Evolutionary conservation across 1,284 basidiomycete genomes (phyloP), one percentile per base, ranked within the genome.

Genomic region (Austroboletus niveus): DNA sequence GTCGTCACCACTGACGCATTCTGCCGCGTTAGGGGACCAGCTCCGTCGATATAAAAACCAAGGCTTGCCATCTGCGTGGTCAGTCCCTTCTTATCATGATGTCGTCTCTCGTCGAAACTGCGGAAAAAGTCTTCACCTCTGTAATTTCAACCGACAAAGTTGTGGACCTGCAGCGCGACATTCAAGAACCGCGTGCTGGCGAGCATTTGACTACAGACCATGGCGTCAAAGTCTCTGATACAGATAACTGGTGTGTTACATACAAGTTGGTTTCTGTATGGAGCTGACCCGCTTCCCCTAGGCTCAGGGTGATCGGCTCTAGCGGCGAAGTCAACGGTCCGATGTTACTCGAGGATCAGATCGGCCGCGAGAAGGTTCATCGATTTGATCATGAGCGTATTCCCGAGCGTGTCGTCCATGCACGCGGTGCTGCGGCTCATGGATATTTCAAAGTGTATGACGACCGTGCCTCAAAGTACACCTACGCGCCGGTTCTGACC

Each of bases 311-410:
- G 12, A 63, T 68, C 40, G 54, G 64, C 10, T 63, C 73, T 6
- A 65, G 77, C 48, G 78, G 75, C 20, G 56, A 66, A 22, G 55
- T 61, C 43, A 63, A 72, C 4, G 85, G 84, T 0, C 80, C 84
- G 4, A 73, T 74, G 46, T 70, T 87, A 2, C 76, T 87, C 14
- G 86, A 88, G 61, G 85, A 87, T 60, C 82, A 85, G 53, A 75
- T 85, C 55, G 80, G 74, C 1, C 76, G 85, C 57, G 84, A 88
- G 70, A 88, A 90, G 69, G 81, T 90, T 32, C 80, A 81, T 49
- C 79, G 85, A 30, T 92, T 92, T 61, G 88, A 90, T 65, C 89
- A 91, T 61, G 90, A 92, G 66, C 85, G 89, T 38, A 92, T 93
- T 51, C 90, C 89, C n/a, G 89, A 88, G 73, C 85, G 81, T 43